phyloP scores from a whole-genome alignment of 169 alveolate genomes.

The Eimeria praecox region DNA sequence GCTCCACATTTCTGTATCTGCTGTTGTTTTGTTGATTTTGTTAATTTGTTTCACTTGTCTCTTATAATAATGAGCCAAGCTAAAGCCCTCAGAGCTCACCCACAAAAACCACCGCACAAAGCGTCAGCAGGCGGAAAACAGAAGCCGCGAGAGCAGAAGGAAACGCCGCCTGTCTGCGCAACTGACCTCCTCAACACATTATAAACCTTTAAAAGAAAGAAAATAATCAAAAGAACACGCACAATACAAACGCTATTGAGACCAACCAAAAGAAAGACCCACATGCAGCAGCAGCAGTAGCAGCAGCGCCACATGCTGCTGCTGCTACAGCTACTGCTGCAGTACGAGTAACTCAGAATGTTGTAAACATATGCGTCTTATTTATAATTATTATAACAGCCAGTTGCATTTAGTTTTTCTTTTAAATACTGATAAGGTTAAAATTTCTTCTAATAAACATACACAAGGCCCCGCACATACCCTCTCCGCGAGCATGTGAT shows the following conservation, averaged over 20 bases:
- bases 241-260: background rate
- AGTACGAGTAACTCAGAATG: background rate
- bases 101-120: background rate
- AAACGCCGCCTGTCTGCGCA: slow-evolving; percentile 1
- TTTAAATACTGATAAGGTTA: background rate
- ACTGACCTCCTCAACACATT: slow-evolving; percentile 32
- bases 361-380: background rate
- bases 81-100: background rate
- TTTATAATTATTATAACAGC: background rate
- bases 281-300: slow-evolving; percentile 46
- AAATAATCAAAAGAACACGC: background rate
- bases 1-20: slow-evolving; percentile 84
- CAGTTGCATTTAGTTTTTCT: background rate
- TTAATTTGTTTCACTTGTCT: background rate
- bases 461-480: background rate
- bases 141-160: slow-evolving; percentile 38
- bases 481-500: background rate
- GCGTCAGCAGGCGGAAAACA: slow-evolving; percentile 17
- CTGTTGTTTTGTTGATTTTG: background rate
- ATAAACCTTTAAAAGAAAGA: slow-evolving; percentile 38
- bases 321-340: background rate
- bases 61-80: background rate
- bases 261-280: slow-evolving; percentile 1
- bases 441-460: background rate
- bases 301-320: slow-evolving; percentile 37